phyloP scores from a whole-genome alignment of 305 asterid species.

The Fraxinus floribunda region DNA sequence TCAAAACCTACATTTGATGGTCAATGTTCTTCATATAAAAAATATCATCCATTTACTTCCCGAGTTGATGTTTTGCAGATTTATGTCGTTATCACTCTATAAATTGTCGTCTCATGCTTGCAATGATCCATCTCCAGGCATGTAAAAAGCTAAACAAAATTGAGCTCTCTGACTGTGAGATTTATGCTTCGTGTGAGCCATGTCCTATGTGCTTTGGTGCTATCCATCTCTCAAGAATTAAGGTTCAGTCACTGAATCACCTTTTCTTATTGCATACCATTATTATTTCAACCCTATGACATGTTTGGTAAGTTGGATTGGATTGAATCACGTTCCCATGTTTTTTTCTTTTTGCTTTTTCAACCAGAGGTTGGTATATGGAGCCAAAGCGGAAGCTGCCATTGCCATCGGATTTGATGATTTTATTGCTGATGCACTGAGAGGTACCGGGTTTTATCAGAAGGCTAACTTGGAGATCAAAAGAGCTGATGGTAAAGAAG shows the following conservation, averaged over 20 bases:
- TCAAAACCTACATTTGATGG: background rate
- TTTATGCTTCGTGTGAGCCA: slow-evolving; percentile 97
- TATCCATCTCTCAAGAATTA: slow-evolving; percentile 87
- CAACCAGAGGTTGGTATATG: slow-evolving; percentile 84
- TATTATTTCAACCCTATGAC: background rate
- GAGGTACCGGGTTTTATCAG: slow-evolving; percentile 92
- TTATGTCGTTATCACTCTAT: background rate
- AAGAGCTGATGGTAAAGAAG: slow-evolving; percentile 75
- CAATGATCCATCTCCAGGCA: slow-evolving; percentile 51
- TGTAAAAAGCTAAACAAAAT: slow-evolving; percentile 88
- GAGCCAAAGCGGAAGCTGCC: slow-evolving; percentile 98
- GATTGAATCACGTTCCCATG: background rate
- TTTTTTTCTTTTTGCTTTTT: background rate
- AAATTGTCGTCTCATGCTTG: background rate
- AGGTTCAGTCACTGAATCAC: slow-evolving; percentile 39
- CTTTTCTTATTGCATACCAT: background rate
- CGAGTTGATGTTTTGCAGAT: background rate
- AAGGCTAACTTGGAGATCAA: slow-evolving; percentile 81
- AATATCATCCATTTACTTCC: background rate
- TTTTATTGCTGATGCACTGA: slow-evolving; percentile 88
- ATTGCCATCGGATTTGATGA: slow-evolving; percentile 94
- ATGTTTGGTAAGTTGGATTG: background rate
- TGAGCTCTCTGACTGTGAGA: slow-evolving; percentile 94
- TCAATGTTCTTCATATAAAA: background rate
- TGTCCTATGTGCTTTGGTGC: slow-evolving; percentile 99